Base-by-base conservation (phyloP, 192 early-diverging fungal species). In the Gryganskiella cystojenkinii region DNA sequence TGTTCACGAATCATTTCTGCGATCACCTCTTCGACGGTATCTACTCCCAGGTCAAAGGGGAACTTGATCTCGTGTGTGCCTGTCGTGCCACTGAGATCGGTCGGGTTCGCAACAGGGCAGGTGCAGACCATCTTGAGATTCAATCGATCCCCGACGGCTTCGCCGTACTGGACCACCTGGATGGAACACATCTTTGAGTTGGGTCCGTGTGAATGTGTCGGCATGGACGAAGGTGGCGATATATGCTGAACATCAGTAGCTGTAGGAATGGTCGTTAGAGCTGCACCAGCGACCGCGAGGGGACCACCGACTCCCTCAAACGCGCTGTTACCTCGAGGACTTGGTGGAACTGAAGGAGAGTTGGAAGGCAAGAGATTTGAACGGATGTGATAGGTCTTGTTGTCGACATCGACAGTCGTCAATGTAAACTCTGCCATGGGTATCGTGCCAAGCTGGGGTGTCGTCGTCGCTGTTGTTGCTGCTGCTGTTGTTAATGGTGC, bases 11-110 rank as follows among this genome's bases (percentile, higher is more conserved):
- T 83, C 85, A 86, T 86, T 64, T 86, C 85, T 19, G 78, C 30
- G 5, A 93, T 89, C 6, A 93, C 92, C 56, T 90, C 86, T 20
- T 87, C 84, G 3, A 88, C 84, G 15, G 91, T 93, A 45, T 93
- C 92, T 3, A 87, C 85, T 35, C 73, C 81, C 40, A 85, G 59
- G 54, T 76, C 79, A 70, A 90, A 88, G 0, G 87, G 85, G 64
- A 90, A 90, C 60, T 87, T 90, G 63, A 90, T 89, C 51, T 90
- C 87, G 13, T 57, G 56, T 5, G 57, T 53, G 44, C 57, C 69
- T 24, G 43, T 49, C 28, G 61, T 50, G 15, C 19, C 61, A 2
- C 24, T 17, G 14, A 11, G 51, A 57, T 42, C 35, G 33, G 2
- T 15, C 33, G 52, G 22, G 47, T 17, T 10, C 22, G 15, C 20